Conservation (phyloP, 176 grass and related monocot species). For the Zoysia pacifica region DNA sequence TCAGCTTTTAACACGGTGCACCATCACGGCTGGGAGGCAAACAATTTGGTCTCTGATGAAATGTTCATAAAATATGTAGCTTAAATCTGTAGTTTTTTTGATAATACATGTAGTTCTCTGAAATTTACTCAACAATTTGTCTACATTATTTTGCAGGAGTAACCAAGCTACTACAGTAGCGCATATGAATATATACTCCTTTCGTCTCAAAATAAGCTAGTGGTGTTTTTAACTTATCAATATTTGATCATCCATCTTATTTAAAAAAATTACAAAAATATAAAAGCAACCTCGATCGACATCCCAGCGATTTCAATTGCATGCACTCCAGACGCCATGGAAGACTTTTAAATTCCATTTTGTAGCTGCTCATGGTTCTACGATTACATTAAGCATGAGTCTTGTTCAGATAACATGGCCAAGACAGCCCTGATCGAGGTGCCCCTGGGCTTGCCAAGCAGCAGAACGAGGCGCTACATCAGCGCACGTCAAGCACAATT, state of each 20-base stretch:
- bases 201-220: too few species aligned
- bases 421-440: not conserved
- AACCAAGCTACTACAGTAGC: not conserved
- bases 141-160: too few species aligned
- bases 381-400: not conserved
- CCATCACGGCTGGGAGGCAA: not conserved
- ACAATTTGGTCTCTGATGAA: not conserved
- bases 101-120: too few species aligned
- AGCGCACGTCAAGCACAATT: slow-evolving; percentile 20
- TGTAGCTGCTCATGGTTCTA: not conserved
- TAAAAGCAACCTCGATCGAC: too few species aligned
- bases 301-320: not conserved
- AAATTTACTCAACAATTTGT: too few species aligned
- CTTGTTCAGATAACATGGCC: not conserved
- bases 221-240: too few species aligned
- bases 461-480: not conserved
- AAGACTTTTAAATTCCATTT: not conserved
- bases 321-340: not conserved
- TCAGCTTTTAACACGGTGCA: not conserved
- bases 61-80: too few species aligned
- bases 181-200: not conserved
- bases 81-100: too few species aligned
- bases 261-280: too few species aligned
- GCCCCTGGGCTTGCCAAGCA: not conserved
- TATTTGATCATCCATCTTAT: too few species aligned